Base-by-base conservation (phyloP, 768 basidiomycete species). In the Lactarius hengduanensis region DNA sequence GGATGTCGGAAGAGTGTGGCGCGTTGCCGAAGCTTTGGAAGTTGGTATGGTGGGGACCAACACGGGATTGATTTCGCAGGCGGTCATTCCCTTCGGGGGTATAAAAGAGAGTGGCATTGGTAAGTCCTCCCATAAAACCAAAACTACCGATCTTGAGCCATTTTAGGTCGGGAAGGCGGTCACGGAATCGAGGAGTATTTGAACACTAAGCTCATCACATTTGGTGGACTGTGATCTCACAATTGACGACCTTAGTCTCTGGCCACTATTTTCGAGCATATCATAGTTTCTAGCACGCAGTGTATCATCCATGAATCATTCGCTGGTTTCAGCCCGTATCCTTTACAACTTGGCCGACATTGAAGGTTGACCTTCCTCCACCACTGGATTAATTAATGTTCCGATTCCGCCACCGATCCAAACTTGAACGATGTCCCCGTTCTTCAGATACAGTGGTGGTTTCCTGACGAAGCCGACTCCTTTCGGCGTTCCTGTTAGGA, bases 41-140 rank as follows among this genome's bases (percentile, higher is more conserved):
- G 94, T 96, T 7, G 96, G 96, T 5, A 98, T 89, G 87, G 92
- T 96, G 28, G 92, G 91, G 38, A 81, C 84, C 57, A 95, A 95
- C 76, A 92, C 92, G 1, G 90, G 90, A 3, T 59, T 88, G 63
- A 85, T 96, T 73, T 91, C 88, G 64, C 86, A 89, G 75, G 89
- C 89, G 32, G 80, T 80, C 16, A 88, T 94, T 79, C 93, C 94
- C 22, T 96, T 96, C 72, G 94, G 95, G 28, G 94, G 94, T 9
- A 79, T 96, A 57, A 94, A 95, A 78, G 92, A 97, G 80, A 93
- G 91, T 72, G 95, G 94, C 15, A 74, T 88, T 18, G 82, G 81
- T 82, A 64, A 62, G 82, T 75, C 50, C 15, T 36, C 47, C 43
- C 1, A 56, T 15, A 50, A 80, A 61, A 3, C n/a, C 26, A 32